Evolutionary conservation across 2,329 filamentous ascomycete species (phyloP), one percentile per base, ranked within the genome.

Genomic region (Cladophialophora bantiana): DNA sequence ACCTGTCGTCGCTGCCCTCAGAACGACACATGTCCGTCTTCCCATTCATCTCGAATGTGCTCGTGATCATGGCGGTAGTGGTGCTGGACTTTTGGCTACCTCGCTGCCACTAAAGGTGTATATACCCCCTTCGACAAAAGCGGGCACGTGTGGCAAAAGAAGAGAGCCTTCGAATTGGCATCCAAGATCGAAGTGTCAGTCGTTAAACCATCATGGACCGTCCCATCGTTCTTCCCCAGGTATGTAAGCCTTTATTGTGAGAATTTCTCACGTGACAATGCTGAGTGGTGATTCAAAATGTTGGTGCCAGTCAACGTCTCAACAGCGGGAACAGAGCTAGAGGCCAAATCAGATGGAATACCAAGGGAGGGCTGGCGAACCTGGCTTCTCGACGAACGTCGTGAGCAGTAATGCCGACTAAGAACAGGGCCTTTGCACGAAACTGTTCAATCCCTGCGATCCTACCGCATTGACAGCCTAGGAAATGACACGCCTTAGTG

Each of bases 131-230:
- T 65, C 31, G 20, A 32, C 35, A 57, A 48, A 12, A 15, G 55
- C 36, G 15, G 45, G 5, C 31, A 36, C 48, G 60, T 65, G 34
- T 12, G 4, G 26, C 15, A 42, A 18, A 34, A 60, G 20, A 65
- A 60, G 63, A 35, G 7, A 4, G 36, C 20, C 15, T 65, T 65
- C 45, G 63, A 65, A 38, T 59, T 56, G 9, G 31, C 18, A 7
- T 56, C 56, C 26, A 65, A 65, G 13, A 15, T 52, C 36, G 53
- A 31, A 12, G 20, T 66, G 10, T 61, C 58, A 40, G 26, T 62
- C 64, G 40, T 13, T 66, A 13, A 52, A 62, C 50, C 34, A 53
- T 48, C 18, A 35, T 18, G 52, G 52, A 10, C n/a, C 7, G 2
- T 18, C 36, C 36, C 32, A 38, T 15, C 34, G 26, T 7, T 50